Conservation (phyloP, 1,284 basidiomycete genomes). For the Vanrija pseudolonga region DNA sequence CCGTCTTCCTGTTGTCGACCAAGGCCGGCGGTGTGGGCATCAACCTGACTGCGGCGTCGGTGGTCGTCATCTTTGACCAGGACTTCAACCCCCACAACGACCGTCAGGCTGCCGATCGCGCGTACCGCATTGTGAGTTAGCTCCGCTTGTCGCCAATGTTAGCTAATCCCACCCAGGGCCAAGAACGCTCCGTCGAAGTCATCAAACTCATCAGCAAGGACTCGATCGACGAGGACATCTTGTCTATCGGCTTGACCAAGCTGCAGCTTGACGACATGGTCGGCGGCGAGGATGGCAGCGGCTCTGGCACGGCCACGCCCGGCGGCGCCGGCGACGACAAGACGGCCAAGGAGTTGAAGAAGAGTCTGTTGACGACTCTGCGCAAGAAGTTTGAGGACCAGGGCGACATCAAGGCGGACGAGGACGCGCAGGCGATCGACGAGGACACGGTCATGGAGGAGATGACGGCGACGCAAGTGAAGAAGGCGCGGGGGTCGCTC, state of each 20-base stretch:
- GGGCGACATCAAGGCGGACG: constrained; percentile 25
- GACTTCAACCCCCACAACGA: constrained; percentile 89
- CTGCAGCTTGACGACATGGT: constrained; percentile 87
- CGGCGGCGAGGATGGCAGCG: constrained; percentile 57
- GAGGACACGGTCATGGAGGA: constrained; percentile 11
- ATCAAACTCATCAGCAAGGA: constrained; percentile 89
- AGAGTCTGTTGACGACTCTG: constrained; percentile 71
- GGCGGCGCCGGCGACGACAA: constrained; percentile 61
- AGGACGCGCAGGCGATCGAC: constrained; percentile 5
- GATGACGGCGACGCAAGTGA: background rate
- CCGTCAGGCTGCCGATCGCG: constrained; percentile 93
- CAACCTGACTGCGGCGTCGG: constrained; percentile 85
- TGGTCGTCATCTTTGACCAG: constrained; percentile 95
- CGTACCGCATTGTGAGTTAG: constrained; percentile 75
- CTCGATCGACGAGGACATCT: constrained; percentile 95
- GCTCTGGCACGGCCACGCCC: constrained; percentile 22
- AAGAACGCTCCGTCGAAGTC: constrained; percentile 53
- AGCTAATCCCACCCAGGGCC: constrained; percentile 22
- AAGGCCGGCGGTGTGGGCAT: constrained; percentile 77
- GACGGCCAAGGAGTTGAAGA: constrained; percentile 63
- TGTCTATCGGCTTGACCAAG: constrained; percentile 83
- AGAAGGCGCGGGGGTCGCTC: background rate
- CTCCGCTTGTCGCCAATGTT: background rate
- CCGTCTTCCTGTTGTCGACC: constrained; percentile 90
- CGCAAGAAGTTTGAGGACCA: constrained; percentile 63